Evolutionary conservation across 2,329 filamentous ascomycete genomes (phyloP), one percentile per base, ranked within the genome.

Genomic region (Calonectria hongkongensis): DNA sequence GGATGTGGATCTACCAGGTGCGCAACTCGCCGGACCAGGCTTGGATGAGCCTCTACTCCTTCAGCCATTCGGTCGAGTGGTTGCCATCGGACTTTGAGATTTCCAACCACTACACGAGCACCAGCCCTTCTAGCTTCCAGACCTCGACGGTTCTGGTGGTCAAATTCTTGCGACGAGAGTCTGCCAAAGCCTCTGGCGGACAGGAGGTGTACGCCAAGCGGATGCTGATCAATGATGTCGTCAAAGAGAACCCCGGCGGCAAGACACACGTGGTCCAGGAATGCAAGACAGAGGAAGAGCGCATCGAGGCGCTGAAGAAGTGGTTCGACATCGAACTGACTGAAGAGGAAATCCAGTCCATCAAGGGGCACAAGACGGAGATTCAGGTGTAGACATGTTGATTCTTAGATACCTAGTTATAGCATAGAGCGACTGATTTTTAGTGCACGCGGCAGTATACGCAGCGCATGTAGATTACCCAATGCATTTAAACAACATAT

Each of bases 31-130:
- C 87, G 0, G 84, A 82, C 58, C 84, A 86, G 2, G 28, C 74
- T 1, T 95, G 92, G 90, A 85, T 87, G 27, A 85, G 89, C 1
- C 89, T 87, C 60, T 94, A 94, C 81, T 90, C 88, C 73, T 95
- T 95, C 81, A 88, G 88, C 2, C 90, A 93, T 73, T 74, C 76
- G 7, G 85, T 88, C 18, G 92, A 94, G 81, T 94, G 93, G 81
- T 80, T 90, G 41, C 88, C 87, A 4, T 82, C 85, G 51, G 92
- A 94, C 81, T 94, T 91, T 77, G 87, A 86, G 43, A 84, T 92
- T 7, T 86, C 93, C 85, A 93, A 90, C 81, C 89, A 85, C 76
- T 89, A 80, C 58, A 90, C 89, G 1, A 90, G 89, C 74, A 86
- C 86, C 54, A 85, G 83, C 68, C 82, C 84, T 27, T 80, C 81